These are phyloP conservation scores for Apiospora malaysiana DNA, from an alignment of 2,329 filamentous ascomycete species.

Conservation along the genomic window DNA sequence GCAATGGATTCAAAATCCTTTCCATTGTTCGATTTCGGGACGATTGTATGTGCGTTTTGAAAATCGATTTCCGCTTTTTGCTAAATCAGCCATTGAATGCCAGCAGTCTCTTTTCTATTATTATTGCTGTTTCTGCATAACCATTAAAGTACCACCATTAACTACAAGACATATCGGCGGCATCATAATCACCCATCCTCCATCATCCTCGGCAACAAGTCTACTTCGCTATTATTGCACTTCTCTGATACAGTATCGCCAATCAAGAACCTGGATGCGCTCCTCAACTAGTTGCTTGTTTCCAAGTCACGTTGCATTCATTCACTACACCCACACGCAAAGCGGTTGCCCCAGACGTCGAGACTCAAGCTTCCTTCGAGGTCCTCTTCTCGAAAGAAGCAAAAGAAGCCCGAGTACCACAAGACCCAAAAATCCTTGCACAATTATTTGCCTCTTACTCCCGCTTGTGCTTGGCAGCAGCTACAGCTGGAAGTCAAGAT, in stretches of 20 bases:
- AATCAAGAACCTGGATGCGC: not conserved
- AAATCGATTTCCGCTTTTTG: not conserved
- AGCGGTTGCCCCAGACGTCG: not conserved
- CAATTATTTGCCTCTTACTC: not conserved
- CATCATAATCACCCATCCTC: too few species aligned
- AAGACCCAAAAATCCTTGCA: not conserved
- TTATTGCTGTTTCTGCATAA: not conserved
- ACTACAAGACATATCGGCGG: not conserved
- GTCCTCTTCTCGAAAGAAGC: not conserved
- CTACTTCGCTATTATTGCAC: not conserved
- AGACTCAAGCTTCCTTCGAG: not conserved
- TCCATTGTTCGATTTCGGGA: not conserved
- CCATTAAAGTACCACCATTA: not conserved
- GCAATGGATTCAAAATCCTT: not conserved
- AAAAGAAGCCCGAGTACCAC: too few species aligned
- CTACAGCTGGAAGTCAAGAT: not conserved
- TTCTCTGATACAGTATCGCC: not conserved
- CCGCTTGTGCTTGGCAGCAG: not conserved
- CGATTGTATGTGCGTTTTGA: not conserved
- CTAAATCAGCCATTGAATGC: not conserved
- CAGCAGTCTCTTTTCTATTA: not conserved
- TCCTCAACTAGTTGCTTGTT: not conserved
- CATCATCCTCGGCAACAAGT: not conserved
- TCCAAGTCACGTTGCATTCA: not conserved
- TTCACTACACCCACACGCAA: not conserved